Percentiles rank a stretch among this genome's conserved stretches.
These are phyloP conservation scores for Cladosporium cucumerinum DNA, from an alignment of 2,329 filamentous ascomycete species.

Conservation along the genomic window DNA sequence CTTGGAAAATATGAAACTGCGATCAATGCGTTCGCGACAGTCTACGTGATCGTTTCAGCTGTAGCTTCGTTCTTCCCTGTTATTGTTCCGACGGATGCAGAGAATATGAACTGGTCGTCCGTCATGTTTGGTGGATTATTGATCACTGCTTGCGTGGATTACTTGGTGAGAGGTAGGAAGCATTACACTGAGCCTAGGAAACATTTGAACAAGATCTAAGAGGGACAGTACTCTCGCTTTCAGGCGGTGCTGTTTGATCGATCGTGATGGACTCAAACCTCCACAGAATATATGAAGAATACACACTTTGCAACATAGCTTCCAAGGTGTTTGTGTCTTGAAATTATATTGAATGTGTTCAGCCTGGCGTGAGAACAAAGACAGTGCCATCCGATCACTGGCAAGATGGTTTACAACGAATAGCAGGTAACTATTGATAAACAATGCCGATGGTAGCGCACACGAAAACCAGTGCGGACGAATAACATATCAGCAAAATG, in stretches of 20 bases:
- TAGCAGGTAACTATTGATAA: not conserved
- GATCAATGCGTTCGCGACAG: conserved; percentile 26
- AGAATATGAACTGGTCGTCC: conserved; percentile 31
- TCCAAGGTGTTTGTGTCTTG: too few relatives aligned
- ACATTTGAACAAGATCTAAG: not conserved
- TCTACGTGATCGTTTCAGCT: conserved; percentile 30
- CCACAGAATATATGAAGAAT: not conserved
- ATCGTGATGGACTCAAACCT: not conserved
- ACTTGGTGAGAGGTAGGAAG: conserved; percentile 26
- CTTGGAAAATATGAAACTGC: conserved; percentile 24
- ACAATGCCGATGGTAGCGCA: not conserved
- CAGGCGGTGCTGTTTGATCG: not conserved
- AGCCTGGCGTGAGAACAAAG: too few relatives aligned
- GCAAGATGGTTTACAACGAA: not conserved
- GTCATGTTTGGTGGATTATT: conserved; percentile 31
- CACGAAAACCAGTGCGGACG: too few relatives aligned
- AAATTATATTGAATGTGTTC: too few relatives aligned
- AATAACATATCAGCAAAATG: not conserved
- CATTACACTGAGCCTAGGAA: conserved; percentile 11
- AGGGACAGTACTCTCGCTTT: not conserved
- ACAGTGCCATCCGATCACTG: too few relatives aligned
- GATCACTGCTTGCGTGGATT: conserved; percentile 26
- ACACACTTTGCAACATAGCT: not conserved
- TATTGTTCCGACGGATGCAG: conserved; percentile 25
- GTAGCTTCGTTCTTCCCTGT: conserved; percentile 31